These are phyloP conservation scores for Uromyces viciae-fabae DNA, from an alignment of 1,284 basidiomycete genomes.

Conservation along the genomic window DNA sequence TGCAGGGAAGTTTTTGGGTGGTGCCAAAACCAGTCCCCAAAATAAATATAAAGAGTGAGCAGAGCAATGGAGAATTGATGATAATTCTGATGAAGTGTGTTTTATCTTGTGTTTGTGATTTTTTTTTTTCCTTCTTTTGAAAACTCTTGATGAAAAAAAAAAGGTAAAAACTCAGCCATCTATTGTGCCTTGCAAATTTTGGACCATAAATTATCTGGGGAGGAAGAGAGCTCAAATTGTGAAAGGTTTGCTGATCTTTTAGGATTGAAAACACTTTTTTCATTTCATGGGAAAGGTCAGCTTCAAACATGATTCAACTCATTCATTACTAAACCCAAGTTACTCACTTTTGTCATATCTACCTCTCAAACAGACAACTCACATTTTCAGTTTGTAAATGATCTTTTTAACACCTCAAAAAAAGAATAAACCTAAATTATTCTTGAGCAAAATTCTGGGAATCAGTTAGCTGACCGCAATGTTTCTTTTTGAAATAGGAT, in stretches of 20 bases:
- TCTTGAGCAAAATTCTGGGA: not conserved
- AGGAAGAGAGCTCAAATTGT: slow-evolving; percentile 68
- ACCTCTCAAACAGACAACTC: slow-evolving; percentile 50
- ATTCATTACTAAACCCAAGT: too few species aligned
- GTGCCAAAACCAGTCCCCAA: too few species aligned
- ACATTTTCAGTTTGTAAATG: slow-evolving; percentile 64
- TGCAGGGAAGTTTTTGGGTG: too few species aligned
- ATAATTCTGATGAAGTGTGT: slow-evolving; percentile 86
- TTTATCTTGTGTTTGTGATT: slow-evolving; percentile 26
- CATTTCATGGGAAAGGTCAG: slow-evolving; percentile 86
- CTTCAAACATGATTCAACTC: too few species aligned
- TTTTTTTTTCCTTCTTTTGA: slow-evolving; percentile 17
- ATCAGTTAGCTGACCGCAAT: too few species aligned
- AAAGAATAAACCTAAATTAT: not conserved
- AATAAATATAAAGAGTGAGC: too few species aligned
- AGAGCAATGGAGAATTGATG: slow-evolving; percentile 93
- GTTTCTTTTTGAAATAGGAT: slow-evolving; percentile 62
- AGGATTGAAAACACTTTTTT: slow-evolving; percentile 82
- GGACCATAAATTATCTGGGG: slow-evolving; percentile 85
- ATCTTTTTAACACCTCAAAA: not conserved
- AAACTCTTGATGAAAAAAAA: not conserved
- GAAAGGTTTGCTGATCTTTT: slow-evolving; percentile 79
- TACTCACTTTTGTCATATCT: too few species aligned
- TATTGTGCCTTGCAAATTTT: slow-evolving; percentile 81
- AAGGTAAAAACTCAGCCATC: slow-evolving; percentile 67